Conservation (phyloP, 768 basidiomycete genomes). For the Paxillus ammoniavirescens region DNA sequence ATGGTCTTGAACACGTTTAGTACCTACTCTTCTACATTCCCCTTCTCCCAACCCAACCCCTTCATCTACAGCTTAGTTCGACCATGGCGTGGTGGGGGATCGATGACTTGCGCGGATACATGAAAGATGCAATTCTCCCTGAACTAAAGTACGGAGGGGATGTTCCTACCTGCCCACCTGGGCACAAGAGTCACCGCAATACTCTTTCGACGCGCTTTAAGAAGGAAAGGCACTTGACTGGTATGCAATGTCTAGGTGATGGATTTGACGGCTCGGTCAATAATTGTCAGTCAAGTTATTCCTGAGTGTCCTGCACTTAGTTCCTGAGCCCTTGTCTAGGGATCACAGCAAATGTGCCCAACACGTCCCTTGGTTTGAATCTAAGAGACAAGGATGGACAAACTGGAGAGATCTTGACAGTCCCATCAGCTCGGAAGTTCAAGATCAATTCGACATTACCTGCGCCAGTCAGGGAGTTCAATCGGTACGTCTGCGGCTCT, state of each 20-base stretch:
- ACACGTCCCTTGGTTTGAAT: constrained; percentile 23
- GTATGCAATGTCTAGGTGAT: constrained; percentile 26
- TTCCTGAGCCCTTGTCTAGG: constrained; percentile 12
- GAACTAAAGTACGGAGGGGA: constrained; percentile 28
- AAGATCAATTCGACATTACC: constrained; percentile 22
- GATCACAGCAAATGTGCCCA: constrained; percentile 27
- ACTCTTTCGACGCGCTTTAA: constrained; percentile 33
- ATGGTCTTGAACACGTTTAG: neutral
- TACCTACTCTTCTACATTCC: neutral
- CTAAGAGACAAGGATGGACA: constrained; percentile 24
- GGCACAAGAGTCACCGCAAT: constrained; percentile 36
- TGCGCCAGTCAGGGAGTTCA: constrained; percentile 31
- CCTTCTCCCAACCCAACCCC: neutral
- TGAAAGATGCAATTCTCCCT: constrained; percentile 33
- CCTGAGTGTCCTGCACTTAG: neutral
- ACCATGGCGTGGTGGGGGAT: constrained; percentile 29
- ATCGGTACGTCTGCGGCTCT: constrained; percentile 21
- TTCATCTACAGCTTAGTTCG: neutral
- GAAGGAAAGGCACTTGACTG: constrained; percentile 31
- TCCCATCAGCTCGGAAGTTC: constrained; percentile 32
- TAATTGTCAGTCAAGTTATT: constrained; percentile 21
- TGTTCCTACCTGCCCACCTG: constrained; percentile 19
- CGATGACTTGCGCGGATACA: constrained; percentile 34
- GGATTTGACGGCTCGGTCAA: constrained; percentile 28
- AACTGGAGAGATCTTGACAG: constrained; percentile 29